Evolutionary conservation across 768 basidiomycete species (phyloP), one percentile per base, ranked within the genome.

Genomic region (Russula emetica): DNA sequence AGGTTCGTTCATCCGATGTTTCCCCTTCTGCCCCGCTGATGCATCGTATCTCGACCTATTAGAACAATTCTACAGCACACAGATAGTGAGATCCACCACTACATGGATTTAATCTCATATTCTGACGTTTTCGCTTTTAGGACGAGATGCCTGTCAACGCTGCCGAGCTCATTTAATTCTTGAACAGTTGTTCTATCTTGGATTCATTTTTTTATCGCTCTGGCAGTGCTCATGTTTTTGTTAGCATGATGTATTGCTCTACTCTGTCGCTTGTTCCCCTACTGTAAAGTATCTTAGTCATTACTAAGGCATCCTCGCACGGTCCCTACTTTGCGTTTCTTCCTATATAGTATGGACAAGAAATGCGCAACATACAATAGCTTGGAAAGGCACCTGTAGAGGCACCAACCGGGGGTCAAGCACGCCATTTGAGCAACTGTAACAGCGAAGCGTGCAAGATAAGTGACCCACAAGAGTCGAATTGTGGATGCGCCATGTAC

Each of bases 71-170:
- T 98, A 97, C 78, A 90, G 90, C 76, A 94, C 92, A 66, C 92
- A 94, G 72, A 93, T 94, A 71, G 92, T 92, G 75, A 75, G 83
- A 72, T 62, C 63, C 59, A 61, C 34, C 55, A 30, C 32, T 50
- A 13, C 7, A 8, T 32, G 22, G 22, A 22, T 53, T 49, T 58
- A 32, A 53, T 55, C 20, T 32, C 53, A 55, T 22, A 34, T 62
- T 66, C 70, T 77, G 66, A 74, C 59, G 38, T 55, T 60, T 24
- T 58, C 69, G 30, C 42, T 68, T 58, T 64, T 72, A 97, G 89
- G 94, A 97, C 72, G 96, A 98, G 82, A 98, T 98, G 95, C 95
- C 92, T 7, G 90, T 97, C 65, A 97, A 98, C 75, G 95, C 96
- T 63, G 95, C 95, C 52, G 95, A 98, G 75, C 86, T 97, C 65